Conservation (phyloP, 2,329 filamentous ascomycete genomes). For the Xylaria digitata region DNA sequence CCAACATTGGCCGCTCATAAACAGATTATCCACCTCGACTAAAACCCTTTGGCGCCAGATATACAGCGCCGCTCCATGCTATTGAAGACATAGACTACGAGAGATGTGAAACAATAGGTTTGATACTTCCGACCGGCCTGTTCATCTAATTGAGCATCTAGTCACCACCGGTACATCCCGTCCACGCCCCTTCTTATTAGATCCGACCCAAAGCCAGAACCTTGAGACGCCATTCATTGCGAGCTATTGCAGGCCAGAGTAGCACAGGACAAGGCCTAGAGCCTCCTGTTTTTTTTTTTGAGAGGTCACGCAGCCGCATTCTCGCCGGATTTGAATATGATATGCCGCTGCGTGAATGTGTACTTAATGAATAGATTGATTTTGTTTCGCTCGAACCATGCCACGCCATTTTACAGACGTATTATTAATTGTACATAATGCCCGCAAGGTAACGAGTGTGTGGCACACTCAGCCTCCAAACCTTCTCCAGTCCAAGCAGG, state of each 20-base stretch:
- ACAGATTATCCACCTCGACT: background rate
- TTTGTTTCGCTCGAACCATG: constrained; percentile 6
- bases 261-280: background rate
- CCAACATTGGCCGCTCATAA: background rate
- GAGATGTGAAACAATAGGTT: constrained; percentile 1
- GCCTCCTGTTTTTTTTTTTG: background rate
- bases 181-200: no score
- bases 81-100: background rate
- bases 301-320: background rate
- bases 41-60: constrained; percentile 7
- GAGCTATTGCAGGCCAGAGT: background rate
- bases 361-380: background rate
- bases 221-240: background rate
- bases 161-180: background rate
- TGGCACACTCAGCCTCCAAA: constrained; percentile 5
- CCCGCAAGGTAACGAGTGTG: constrained; percentile 1
- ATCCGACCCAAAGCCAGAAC: background rate
- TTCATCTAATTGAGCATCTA: constrained; percentile 4
- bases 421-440: constrained; percentile 16
- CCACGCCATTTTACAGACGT: constrained; percentile 17
- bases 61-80: constrained; percentile 13
- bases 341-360: background rate
- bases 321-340: background rate
- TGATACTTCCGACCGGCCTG: background rate
- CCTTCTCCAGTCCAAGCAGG: constrained; percentile 6